Evolutionary conservation across 768 basidiomycete genomes (phyloP).

Genomic region (Trametes elegans): DNA sequence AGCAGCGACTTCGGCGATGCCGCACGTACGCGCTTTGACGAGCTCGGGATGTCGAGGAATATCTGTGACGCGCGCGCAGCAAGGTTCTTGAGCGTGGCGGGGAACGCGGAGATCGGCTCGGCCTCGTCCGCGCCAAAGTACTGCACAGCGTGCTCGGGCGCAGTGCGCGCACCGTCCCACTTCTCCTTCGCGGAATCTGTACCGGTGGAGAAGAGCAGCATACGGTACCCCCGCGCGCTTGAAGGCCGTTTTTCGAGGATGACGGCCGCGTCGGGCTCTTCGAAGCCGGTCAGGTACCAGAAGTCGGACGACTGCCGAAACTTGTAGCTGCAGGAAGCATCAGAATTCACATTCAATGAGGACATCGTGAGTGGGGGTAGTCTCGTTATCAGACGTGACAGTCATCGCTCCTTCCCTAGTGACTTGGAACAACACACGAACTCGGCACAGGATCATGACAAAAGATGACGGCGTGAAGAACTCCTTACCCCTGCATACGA

Average conservation of each 20-base stretch:
- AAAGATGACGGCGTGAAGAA: too few species aligned
- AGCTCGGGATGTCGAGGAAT: constrained; percentile 40
- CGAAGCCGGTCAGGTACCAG: constrained; percentile 95
- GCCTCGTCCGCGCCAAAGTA: constrained; percentile 83
- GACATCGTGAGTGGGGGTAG: too few species aligned
- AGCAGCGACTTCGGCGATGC: constrained; percentile 54
- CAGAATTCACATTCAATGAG: background rate
- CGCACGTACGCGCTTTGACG: constrained; percentile 8
- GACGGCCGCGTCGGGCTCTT: constrained; percentile 89
- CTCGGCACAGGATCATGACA: too few species aligned
- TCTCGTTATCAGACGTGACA: too few species aligned
- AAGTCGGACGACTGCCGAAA: constrained; percentile 91
- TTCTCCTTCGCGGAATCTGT: constrained; percentile 75
- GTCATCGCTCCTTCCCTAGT: too few species aligned
- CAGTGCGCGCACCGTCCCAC: constrained; percentile 91
- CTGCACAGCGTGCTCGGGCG: constrained; percentile 56
- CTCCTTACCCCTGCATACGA: too few species aligned
- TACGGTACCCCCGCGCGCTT: constrained; percentile 69
- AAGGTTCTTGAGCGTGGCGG: constrained; percentile 56
- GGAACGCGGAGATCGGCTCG: constrained; percentile 51
- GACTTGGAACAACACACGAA: too few species aligned
- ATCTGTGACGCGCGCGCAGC: constrained; percentile 23
- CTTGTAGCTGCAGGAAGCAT: constrained; percentile 67
- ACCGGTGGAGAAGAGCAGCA: constrained; percentile 81
- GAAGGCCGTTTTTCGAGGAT: constrained; percentile 76